Percentiles rank a stretch among this genome's conserved stretches.
Conservation (phyloP, 805 yeast genomes). For the Blastobotrys parvus region DNA sequence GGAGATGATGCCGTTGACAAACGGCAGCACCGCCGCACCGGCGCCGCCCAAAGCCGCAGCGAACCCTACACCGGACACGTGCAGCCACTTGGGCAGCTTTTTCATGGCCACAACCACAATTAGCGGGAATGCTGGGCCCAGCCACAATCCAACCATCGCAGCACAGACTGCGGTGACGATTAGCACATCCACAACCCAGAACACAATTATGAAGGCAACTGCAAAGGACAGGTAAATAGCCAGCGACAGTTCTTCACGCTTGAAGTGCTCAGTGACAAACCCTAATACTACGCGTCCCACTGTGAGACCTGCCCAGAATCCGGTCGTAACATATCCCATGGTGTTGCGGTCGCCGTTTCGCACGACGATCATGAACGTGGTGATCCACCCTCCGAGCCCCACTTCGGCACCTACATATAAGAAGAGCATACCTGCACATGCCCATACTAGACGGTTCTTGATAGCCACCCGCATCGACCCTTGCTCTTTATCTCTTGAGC, state of each 20-base stretch:
- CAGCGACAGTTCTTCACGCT: constrained; percentile 10
- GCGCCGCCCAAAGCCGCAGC: constrained; percentile 75
- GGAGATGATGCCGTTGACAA: constrained; percentile 45
- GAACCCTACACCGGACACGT: constrained; percentile 63
- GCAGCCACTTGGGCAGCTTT: constrained; percentile 50
- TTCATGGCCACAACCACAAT: constrained; percentile 57
- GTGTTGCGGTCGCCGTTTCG: constrained; percentile 40
- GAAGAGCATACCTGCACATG: constrained; percentile 46
- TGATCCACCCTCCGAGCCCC: constrained; percentile 62
- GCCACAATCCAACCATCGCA: constrained; percentile 47
- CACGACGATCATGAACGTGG: constrained; percentile 50
- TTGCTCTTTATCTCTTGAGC: constrained; percentile 1
- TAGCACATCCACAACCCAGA: constrained; percentile 42
- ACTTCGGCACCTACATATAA: constrained; percentile 66
- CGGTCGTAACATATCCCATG: constrained; percentile 58
- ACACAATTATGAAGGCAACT: constrained; percentile 32
- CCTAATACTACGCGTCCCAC: constrained; percentile 48
- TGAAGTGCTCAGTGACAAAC: constrained; percentile 27
- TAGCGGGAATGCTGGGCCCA: constrained; percentile 71
- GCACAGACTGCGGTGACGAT: constrained; percentile 39
- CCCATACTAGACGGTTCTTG: constrained; percentile 25
- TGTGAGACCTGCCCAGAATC: constrained; percentile 67
- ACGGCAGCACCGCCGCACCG: constrained; percentile 71
- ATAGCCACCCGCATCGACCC: constrained; percentile 4
- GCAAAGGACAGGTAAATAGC: constrained; percentile 30